Evolutionary conservation across 2,329 filamentous ascomycete species (phyloP).

Genomic region (Colletotrichum falcatum): DNA sequence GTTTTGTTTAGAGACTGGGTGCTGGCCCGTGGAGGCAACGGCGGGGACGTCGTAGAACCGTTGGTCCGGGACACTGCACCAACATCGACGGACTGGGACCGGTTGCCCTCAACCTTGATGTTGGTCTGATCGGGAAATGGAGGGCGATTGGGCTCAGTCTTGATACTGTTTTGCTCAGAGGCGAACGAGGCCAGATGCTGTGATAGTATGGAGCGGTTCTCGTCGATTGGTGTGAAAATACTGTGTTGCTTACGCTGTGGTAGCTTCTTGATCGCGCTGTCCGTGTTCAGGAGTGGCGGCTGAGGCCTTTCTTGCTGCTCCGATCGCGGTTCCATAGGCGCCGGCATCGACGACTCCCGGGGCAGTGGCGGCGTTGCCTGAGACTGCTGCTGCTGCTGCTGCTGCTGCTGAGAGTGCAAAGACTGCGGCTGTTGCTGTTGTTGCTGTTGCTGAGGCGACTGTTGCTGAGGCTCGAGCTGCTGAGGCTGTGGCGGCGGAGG

Average conservation of each 20-base stretch:
- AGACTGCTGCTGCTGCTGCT: conserved; percentile 54
- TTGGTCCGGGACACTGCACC: conserved; percentile 63
- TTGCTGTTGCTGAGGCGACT: conserved; percentile 51
- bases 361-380: conserved; percentile 56
- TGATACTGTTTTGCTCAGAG: conserved; percentile 58
- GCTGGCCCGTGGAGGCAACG: conserved; percentile 63
- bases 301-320: conserved; percentile 62
- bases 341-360: conserved; percentile 63
- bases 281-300: conserved; percentile 63
- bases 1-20: conserved; percentile 61
- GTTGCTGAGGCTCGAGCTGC: conserved; percentile 49
- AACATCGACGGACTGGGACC: conserved; percentile 75
- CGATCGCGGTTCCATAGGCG: conserved; percentile 60
- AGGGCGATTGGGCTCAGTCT: conserved; percentile 51
- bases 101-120: conserved; percentile 50
- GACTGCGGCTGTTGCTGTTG: conserved; percentile 59
- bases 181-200: conserved; percentile 81
- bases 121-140: conserved; percentile 38
- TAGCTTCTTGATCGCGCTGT: conserved; percentile 68
- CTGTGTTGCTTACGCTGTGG: conserved; percentile 86
- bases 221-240: conserved; percentile 98
- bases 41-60: conserved; percentile 66
- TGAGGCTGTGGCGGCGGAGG: conserved; percentile 64
- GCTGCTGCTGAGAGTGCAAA: conserved; percentile 44
- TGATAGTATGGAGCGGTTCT: conserved; percentile 87